A percentile compares a stretch with the other conserved stretches of the same genome.
phyloP scores from a whole-genome alignment of 2,329 filamentous ascomycete genomes.

The Neocatenulostroma microsporum region DNA sequence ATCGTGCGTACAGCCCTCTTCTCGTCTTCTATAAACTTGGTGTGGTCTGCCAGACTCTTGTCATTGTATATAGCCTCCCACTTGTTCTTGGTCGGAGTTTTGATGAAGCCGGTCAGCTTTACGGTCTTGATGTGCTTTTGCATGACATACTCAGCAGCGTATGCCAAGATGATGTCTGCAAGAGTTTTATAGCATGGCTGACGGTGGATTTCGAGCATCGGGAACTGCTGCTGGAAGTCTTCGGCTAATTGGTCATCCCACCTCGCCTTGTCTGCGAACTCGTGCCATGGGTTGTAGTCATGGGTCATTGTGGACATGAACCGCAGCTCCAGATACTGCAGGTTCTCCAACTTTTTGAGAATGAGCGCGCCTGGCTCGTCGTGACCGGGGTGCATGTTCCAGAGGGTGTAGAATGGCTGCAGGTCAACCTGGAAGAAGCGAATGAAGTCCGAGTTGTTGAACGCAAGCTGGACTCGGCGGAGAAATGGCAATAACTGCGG shows the following conservation, averaged over 20 bases:
- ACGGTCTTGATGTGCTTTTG: not conserved
- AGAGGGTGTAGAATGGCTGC: slow-evolving; percentile 3
- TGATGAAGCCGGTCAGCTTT: slow-evolving; percentile 2
- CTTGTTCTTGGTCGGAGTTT: slow-evolving; percentile 1
- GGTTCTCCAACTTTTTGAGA: not conserved
- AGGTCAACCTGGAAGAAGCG: not conserved
- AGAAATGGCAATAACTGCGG: not conserved
- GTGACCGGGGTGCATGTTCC: too few relatives aligned
- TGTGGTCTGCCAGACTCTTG: not conserved
- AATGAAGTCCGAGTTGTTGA: not conserved
- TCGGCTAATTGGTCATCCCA: too few relatives aligned
- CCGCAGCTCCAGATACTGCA: slow-evolving; percentile 1
- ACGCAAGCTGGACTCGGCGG: slow-evolving; percentile 1
- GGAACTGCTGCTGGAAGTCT: slow-evolving; percentile 1
- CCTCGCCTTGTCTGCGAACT: too few relatives aligned
- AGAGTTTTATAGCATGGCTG: slow-evolving; percentile 5
- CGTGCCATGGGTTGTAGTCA: slow-evolving; percentile 2
- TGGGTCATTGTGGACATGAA: slow-evolving; percentile 2
- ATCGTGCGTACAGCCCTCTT: too few relatives aligned
- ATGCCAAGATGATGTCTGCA: slow-evolving; percentile 5
- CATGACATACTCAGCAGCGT: slow-evolving; percentile 2
- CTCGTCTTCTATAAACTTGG: not conserved
- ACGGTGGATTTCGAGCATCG: not conserved
- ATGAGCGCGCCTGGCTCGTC: too few relatives aligned
- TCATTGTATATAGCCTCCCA: slow-evolving; percentile 4